These are phyloP conservation scores for Miscanthus sacchariflorus DNA, from an alignment of 202 grass and related monocot genomes.

Conservation along the genomic window DNA sequence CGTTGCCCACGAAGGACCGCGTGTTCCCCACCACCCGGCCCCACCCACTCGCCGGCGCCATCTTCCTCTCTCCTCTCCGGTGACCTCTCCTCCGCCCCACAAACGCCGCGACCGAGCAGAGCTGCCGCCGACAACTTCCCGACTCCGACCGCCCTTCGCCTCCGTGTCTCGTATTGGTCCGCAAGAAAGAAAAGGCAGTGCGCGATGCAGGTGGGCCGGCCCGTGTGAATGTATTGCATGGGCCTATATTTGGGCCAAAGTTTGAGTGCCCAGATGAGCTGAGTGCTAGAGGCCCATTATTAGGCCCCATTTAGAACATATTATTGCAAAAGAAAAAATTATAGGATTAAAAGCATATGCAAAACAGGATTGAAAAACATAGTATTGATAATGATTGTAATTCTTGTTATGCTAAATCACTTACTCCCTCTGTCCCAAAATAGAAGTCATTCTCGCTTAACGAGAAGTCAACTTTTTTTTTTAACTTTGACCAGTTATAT, in stretches of 20 bases:
- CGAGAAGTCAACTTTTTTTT: too few relatives aligned
- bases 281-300: background rate
- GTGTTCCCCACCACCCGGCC: constrained; percentile 66
- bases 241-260: background rate
- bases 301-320: background rate
- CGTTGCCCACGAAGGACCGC: constrained; percentile 89
- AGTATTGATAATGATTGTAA: too few relatives aligned
- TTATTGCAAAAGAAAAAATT: background rate
- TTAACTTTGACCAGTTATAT: too few relatives aligned
- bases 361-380: background rate
- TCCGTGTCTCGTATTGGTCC: constrained; percentile 39
- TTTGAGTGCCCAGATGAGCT: background rate
- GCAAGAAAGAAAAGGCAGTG: constrained; percentile 24
- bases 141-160: constrained; percentile 24
- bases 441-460: too few relatives aligned
- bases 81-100: background rate
- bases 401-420: too few relatives aligned
- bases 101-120: background rate
- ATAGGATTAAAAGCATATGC: background rate
- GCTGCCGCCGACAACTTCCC: constrained; percentile 17
- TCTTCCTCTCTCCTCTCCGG: constrained; percentile 1
- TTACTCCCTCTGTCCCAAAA: too few relatives aligned
- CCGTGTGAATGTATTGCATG: background rate
- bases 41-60: constrained; percentile 67
- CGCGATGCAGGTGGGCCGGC: background rate